Percentiles rank a stretch among this genome's conserved stretches.
Evolutionary conservation across 495 filamentous ascomycete species (phyloP).

Genomic region (Penicillium turbatum): DNA sequence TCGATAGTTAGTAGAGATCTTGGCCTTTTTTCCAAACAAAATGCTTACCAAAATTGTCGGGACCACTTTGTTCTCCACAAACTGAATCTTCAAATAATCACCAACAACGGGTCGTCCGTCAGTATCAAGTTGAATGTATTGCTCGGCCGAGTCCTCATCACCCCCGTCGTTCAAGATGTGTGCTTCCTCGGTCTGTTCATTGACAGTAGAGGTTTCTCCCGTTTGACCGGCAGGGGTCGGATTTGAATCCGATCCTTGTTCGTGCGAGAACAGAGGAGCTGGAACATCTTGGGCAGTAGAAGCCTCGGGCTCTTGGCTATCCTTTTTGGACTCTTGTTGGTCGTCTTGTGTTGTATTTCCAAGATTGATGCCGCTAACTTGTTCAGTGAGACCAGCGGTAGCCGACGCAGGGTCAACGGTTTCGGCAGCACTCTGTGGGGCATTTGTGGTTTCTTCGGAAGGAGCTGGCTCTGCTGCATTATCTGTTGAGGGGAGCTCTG

Average conservation of each 20-base stretch:
- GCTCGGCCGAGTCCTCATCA: conserved; percentile 36
- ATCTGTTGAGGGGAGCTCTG: conserved; percentile 1
- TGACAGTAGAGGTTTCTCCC: conserved; percentile 20
- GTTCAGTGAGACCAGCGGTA: conserved; percentile 47
- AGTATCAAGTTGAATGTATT: conserved; percentile 53
- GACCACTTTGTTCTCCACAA: conserved; percentile 90
- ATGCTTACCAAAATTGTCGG: conserved; percentile 84
- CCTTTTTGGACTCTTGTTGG: conserved; percentile 1
- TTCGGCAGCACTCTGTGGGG: not conserved
- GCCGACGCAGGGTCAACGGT: conserved; percentile 42
- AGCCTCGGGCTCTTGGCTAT: conserved; percentile 32
- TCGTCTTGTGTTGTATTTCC: conserved; percentile 27
- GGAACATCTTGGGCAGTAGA: conserved; percentile 64
- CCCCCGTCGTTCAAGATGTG: conserved; percentile 23
- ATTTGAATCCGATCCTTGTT: conserved; percentile 18
- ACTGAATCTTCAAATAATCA: conserved; percentile 93
- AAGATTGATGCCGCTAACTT: conserved; percentile 50
- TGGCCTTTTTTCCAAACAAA: not conserved
- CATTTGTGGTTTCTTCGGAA: conserved; percentile 14
- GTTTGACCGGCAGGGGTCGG: conserved; percentile 20
- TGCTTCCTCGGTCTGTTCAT: conserved; percentile 20
- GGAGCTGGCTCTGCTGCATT: conserved; percentile 20
- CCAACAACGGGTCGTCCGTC: conserved; percentile 89
- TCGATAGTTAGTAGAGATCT: conserved; percentile 2
- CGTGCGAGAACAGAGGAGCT: conserved; percentile 56